These are phyloP conservation scores for Talaromyces stipitatus DNA, from an alignment of 495 filamentous ascomycete genomes.

Conservation along the genomic window DNA sequence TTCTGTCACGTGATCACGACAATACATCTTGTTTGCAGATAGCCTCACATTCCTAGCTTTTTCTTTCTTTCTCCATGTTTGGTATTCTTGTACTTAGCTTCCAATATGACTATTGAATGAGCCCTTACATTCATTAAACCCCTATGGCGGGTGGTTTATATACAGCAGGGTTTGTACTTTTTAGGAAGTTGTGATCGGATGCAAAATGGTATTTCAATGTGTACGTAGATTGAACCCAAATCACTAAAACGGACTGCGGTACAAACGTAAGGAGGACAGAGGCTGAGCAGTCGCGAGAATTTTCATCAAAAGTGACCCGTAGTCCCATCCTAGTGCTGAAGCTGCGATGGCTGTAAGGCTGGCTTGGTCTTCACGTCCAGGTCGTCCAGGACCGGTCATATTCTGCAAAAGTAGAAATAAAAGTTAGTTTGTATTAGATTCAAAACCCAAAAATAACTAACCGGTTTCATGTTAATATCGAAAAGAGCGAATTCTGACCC, in stretches of 20 bases:
- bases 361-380: conserved; percentile 23
- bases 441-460: conserved; percentile 12
- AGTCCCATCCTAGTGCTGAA: conserved; percentile 18
- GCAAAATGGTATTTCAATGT: no score
- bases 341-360: conserved; percentile 22
- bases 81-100: no score
- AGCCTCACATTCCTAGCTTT: no score
- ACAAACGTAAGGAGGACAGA: conserved; percentile 11
- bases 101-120: no score
- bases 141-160: no score
- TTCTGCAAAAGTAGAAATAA: conserved; percentile 12
- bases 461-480: conserved; percentile 37
- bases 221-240: neutral
- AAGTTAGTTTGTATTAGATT: neutral
- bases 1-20: no score
- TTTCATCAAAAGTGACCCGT: conserved; percentile 14
- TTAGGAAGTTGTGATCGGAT: no score
- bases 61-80: no score
- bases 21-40: no score
- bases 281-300: conserved; percentile 13
- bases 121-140: no score
- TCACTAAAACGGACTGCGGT: conserved; percentile 13
- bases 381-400: conserved; percentile 24
- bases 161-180: no score
- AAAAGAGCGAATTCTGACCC: conserved; percentile 28